Percentiles rank a stretch among this genome's conserved stretches.
phyloP scores from a whole-genome alignment of 768 basidiomycete species.

The Mycena filopes region DNA sequence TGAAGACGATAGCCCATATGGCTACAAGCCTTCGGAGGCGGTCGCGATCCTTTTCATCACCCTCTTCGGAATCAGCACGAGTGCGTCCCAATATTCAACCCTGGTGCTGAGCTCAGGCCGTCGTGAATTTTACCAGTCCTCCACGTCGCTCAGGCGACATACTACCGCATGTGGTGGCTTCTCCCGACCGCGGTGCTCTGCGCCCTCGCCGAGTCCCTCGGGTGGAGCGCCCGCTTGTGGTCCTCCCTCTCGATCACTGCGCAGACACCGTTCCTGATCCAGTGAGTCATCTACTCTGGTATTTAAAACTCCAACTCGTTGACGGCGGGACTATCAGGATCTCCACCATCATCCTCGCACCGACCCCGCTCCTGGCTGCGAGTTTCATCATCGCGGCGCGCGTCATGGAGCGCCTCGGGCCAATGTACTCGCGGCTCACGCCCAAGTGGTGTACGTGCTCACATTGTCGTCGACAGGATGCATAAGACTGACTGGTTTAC shows the following conservation, averaged over 20 bases:
- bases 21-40: constrained; percentile 10
- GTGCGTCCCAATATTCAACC: constrained; percentile 21
- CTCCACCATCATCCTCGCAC: constrained; percentile 59
- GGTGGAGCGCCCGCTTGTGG: constrained; percentile 66
- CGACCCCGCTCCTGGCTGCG: constrained; percentile 67
- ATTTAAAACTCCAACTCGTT: neutral
- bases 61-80: constrained; percentile 51
- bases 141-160: constrained; percentile 57
- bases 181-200: constrained; percentile 59
- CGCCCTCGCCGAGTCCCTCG: constrained; percentile 61
- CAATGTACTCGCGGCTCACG: constrained; percentile 58
- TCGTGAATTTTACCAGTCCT: constrained; percentile 43
- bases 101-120: no score
- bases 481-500: constrained; percentile 24
- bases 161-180: constrained; percentile 62
- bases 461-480: neutral
- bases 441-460: constrained; percentile 50
- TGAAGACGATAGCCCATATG: constrained; percentile 10
- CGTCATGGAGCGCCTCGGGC: constrained; percentile 55
- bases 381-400: constrained; percentile 63
- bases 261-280: constrained; percentile 48
- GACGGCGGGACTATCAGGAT: constrained; percentile 41
- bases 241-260: constrained; percentile 45
- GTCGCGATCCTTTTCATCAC: constrained; percentile 14
- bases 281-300: constrained; percentile 41